phyloP scores from a whole-genome alignment of 257 asterid species.

The Solanum tarijense region DNA sequence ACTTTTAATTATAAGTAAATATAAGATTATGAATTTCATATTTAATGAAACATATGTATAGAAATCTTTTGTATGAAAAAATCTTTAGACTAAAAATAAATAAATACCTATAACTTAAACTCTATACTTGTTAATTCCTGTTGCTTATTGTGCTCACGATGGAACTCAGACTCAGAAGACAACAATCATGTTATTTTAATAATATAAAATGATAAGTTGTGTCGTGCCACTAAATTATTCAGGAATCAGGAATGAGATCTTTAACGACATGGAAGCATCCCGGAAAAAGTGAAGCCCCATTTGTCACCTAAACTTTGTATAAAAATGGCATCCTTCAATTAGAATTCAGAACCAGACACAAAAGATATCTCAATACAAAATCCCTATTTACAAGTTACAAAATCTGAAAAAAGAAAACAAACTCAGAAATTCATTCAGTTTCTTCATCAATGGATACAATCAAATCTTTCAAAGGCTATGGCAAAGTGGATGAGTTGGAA shows the following conservation, averaged over 20 bases:
- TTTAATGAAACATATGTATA: background rate
- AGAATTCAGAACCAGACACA: background rate
- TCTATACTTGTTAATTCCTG: background rate
- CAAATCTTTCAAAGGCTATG: constrained; percentile 74
- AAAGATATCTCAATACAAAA: background rate
- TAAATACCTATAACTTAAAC: background rate
- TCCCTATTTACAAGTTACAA: background rate
- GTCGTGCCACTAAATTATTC: background rate
- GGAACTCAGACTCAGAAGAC: background rate
- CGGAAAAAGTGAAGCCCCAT: background rate
- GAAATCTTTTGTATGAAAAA: background rate
- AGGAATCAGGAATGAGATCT: background rate
- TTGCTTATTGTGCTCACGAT: background rate
- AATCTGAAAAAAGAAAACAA: background rate
- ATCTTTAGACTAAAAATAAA: background rate
- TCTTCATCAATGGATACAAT: constrained; percentile 40
- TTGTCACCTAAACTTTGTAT: background rate
- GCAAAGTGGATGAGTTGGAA: constrained; percentile 56
- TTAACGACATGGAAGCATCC: background rate
- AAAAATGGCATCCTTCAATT: background rate
- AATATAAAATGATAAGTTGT: background rate
- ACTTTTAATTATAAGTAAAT: background rate
- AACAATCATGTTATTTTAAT: background rate
- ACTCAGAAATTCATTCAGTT: background rate
- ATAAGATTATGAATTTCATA: background rate